phyloP scores from a whole-genome alignment of 2,329 filamentous ascomycete genomes.

The Beauveria varroae region DNA sequence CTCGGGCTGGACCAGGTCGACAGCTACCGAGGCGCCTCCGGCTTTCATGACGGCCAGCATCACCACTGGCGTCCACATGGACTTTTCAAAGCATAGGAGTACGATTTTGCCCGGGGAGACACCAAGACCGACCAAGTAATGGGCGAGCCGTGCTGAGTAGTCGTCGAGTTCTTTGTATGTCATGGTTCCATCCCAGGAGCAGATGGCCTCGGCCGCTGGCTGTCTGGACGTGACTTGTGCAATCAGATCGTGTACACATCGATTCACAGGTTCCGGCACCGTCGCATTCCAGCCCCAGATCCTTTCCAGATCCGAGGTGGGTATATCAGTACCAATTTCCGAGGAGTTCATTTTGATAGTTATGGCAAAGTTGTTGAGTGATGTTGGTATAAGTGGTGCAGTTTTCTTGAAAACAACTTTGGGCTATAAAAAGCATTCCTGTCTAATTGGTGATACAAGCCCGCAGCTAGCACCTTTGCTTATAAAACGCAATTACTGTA shows the following conservation, averaged over 20 bases:
- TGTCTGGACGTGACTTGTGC: constrained; percentile 24
- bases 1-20: constrained; percentile 19
- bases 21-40: constrained; percentile 19
- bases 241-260: constrained; percentile 35
- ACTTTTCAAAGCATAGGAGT: constrained; percentile 20
- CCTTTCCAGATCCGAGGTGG: neutral
- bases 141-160: constrained; percentile 12
- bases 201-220: constrained; percentile 28
- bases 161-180: constrained; percentile 31
- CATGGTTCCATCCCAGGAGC: constrained; percentile 36
- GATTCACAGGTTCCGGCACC: constrained; percentile 12
- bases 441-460: neutral
- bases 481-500: neutral
- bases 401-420: neutral
- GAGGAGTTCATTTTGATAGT: neutral
- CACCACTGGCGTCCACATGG: constrained; percentile 18
- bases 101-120: constrained; percentile 20
- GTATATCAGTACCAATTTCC: neutral
- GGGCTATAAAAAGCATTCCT: neutral
- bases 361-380: neutral
- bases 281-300: constrained; percentile 12
- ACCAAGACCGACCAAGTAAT: constrained; percentile 14
- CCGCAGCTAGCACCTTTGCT: neutral
- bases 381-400: neutral
- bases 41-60: constrained; percentile 20